phyloP scores from a whole-genome alignment of 2,329 filamentous ascomycete genomes.

The Metarhizium brunneum region DNA sequence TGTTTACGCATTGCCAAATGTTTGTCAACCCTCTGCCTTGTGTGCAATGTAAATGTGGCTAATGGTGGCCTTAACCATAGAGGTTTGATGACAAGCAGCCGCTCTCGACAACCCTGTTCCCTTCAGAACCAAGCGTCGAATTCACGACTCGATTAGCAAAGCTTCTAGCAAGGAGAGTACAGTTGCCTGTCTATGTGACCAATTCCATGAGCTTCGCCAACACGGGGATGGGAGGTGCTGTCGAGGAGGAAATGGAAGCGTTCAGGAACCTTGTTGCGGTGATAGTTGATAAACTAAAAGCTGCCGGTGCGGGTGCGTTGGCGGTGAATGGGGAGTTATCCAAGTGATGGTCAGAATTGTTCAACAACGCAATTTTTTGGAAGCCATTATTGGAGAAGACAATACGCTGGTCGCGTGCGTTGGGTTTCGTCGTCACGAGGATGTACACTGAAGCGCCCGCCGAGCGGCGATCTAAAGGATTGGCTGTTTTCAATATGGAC shows the following conservation, averaged over 20 bases:
- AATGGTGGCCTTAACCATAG: slow-evolving; percentile 30
- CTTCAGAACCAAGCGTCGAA: slow-evolving; percentile 67
- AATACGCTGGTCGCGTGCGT: no score
- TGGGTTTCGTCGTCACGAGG: no score
- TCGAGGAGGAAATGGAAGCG: slow-evolving; percentile 92
- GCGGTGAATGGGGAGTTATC: slow-evolving; percentile 1
- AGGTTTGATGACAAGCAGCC: slow-evolving; percentile 49
- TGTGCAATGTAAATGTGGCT: neutral
- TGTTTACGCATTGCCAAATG: slow-evolving; percentile 88
- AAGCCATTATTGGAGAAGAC: no score
- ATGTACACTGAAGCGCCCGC: no score
- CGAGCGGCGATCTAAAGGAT: no score
- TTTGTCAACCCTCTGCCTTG: slow-evolving; percentile 24
- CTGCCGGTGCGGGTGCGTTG: slow-evolving; percentile 7
- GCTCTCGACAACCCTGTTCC: slow-evolving; percentile 71
- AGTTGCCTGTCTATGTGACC: slow-evolving; percentile 77
- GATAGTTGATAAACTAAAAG: slow-evolving; percentile 31
- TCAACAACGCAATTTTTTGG: no score
- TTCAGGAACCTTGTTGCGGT: slow-evolving; percentile 66
- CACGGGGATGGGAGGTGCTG: slow-evolving; percentile 65
- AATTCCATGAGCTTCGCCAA: slow-evolving; percentile 74
- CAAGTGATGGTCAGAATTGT: neutral
- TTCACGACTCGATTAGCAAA: slow-evolving; percentile 81
- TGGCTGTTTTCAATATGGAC: no score
- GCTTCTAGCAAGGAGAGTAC: slow-evolving; percentile 64